Conservation (phyloP, 2,329 filamentous ascomycete species). For the Incumbomyces lentus region DNA sequence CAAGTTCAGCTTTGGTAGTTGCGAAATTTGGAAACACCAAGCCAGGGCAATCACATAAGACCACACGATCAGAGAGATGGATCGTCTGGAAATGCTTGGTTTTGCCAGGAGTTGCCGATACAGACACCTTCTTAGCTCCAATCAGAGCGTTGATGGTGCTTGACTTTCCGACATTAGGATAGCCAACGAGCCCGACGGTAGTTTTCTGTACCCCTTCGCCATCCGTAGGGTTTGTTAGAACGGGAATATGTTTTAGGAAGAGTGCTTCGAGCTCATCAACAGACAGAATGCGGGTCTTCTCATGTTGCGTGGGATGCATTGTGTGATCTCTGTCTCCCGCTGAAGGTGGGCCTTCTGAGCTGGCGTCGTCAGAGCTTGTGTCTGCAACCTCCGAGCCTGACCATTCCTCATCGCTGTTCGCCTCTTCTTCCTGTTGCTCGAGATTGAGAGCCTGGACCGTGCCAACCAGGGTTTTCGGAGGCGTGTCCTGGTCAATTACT, state of each 20-base stretch:
- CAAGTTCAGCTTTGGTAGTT: constrained; percentile 88
- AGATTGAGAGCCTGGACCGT: constrained; percentile 17
- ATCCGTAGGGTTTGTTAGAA: constrained; percentile 30
- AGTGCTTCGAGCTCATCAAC: constrained; percentile 86
- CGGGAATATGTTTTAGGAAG: constrained; percentile 66
- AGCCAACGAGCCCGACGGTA: constrained; percentile 87
- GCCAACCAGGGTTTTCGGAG: constrained; percentile 15
- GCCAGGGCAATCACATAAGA: constrained; percentile 96
- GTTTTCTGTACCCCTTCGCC: constrained; percentile 54
- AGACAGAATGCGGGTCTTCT: constrained; percentile 65
- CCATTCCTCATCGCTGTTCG: constrained; percentile 36
- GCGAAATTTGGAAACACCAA: constrained; percentile 98
- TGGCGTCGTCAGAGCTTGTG: constrained; percentile 24
- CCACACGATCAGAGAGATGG: constrained; percentile 76
- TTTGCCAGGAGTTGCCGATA: constrained; percentile 93
- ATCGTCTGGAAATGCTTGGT: constrained; percentile 99
- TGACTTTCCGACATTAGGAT: constrained; percentile 98
- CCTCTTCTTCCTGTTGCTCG: constrained; percentile 21
- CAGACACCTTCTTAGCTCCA: constrained; percentile 95
- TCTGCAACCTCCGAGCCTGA: constrained; percentile 23
- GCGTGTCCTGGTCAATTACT: constrained; percentile 12
- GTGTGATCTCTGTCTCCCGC: constrained; percentile 23
- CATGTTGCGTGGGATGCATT: constrained; percentile 26
- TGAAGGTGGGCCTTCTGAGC: constrained; percentile 26
- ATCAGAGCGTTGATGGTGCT: constrained; percentile 99